Evolutionary conservation across 805 yeast species (phyloP).

Genomic region (baker's yeast (Saccharomyces cerevisiae)): DNA sequence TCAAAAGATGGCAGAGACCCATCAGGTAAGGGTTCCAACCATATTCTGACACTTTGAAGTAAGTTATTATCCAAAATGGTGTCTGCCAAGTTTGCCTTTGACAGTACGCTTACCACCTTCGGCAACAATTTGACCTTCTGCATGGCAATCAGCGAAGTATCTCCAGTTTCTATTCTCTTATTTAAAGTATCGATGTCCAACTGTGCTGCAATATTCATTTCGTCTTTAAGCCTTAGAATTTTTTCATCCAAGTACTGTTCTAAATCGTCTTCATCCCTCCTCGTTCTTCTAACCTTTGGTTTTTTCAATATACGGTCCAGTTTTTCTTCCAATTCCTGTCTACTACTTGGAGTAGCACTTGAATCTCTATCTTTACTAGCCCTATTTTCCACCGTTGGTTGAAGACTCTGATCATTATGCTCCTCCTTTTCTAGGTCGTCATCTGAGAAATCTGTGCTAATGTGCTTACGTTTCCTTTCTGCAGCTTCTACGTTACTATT

Average conservation of each 20-base stretch:
- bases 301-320: conserved; percentile 70
- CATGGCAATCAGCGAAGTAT: conserved; percentile 36
- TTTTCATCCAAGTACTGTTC: conserved; percentile 93
- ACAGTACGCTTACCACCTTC: conserved; percentile 64
- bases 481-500: background rate
- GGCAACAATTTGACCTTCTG: conserved; percentile 70
- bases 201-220: conserved; percentile 84
- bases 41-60: conserved; percentile 84
- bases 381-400: conserved; percentile 14
- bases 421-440: conserved; percentile 13
- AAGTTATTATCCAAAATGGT: conserved; percentile 89
- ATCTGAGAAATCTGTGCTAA: conserved; percentile 17
- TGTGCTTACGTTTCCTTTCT: conserved; percentile 25
- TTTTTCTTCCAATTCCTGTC: conserved; percentile 68
- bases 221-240: conserved; percentile 70
- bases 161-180: conserved; percentile 36
- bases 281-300: conserved; percentile 51
- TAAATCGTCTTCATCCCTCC: conserved; percentile 83
- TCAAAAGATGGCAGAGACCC: conserved; percentile 96
- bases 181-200: conserved; percentile 51
- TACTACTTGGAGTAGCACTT: conserved; percentile 31
- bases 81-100: conserved; percentile 81
- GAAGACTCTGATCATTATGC: conserved; percentile 3
- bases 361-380: conserved; percentile 19
- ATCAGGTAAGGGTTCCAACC: conserved; percentile 98